Evolutionary conservation across 345 rosid species (phyloP).

Genomic region (Ceriops tagal): DNA sequence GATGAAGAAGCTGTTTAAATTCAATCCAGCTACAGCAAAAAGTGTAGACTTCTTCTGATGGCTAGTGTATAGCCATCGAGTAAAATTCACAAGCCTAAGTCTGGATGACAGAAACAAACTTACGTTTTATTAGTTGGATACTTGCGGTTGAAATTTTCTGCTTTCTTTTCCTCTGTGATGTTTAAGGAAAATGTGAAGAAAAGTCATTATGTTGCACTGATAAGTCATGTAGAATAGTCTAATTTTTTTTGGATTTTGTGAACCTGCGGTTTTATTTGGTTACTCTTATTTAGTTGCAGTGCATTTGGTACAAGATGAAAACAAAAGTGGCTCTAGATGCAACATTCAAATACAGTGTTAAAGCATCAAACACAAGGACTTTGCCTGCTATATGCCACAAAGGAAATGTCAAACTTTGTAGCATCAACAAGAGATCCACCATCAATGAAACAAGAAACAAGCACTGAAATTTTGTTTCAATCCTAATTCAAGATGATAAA

Average conservation of each 20-base stretch:
- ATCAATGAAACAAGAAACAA: neutral
- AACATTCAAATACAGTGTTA: neutral
- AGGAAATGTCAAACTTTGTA: neutral
- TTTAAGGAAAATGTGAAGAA: neutral
- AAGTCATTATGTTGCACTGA: neutral
- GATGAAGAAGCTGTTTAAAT: constrained; percentile 13
- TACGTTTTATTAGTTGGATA: too few relatives aligned
- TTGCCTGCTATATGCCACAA: too few relatives aligned
- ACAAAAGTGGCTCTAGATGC: neutral
- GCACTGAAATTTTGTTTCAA: neutral
- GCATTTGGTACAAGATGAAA: too few relatives aligned
- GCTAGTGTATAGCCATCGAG: constrained; percentile 27
- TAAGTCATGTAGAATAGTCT: too few relatives aligned
- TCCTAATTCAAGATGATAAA: neutral
- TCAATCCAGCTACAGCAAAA: constrained; percentile 15
- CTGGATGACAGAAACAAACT: too few relatives aligned
- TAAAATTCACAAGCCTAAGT: constrained; percentile 5
- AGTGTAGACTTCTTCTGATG: constrained; percentile 11
- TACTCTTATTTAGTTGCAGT: neutral
- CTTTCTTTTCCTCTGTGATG: constrained; percentile 2
- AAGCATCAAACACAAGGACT: too few relatives aligned
- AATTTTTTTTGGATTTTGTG: too few relatives aligned
- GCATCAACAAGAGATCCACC: neutral
- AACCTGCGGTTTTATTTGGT: too few relatives aligned
- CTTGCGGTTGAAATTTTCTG: neutral